Conservation (phyloP, 306 rosid genomes). For the Inga oerstediana region DNA sequence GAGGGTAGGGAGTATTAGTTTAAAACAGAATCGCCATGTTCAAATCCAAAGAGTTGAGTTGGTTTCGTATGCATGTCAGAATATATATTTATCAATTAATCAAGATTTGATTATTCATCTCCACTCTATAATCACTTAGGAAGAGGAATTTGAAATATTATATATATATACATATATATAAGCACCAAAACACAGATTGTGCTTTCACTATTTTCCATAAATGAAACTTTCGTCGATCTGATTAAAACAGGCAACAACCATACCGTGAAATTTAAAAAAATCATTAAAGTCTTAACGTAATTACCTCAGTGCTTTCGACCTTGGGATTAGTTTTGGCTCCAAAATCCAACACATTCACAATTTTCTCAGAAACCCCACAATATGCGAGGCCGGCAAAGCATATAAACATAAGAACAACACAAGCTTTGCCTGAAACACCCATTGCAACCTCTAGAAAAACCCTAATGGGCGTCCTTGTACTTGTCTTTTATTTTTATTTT, state of each 20-base stretch:
- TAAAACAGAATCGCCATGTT: neutral
- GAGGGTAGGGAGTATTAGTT: too few species aligned
- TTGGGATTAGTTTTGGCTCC: slow-evolving; percentile 52
- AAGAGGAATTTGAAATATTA: neutral
- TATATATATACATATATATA: too few species aligned
- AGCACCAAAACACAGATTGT: neutral
- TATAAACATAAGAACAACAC: neutral
- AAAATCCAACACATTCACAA: slow-evolving; percentile 44
- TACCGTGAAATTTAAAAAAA: neutral
- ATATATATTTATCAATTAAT: neutral
- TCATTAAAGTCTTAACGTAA: neutral
- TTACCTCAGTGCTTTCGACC: slow-evolving; percentile 33
- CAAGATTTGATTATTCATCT: neutral
- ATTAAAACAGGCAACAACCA: neutral
- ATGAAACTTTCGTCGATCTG: neutral
- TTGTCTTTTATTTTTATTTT: neutral
- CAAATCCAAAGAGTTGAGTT: too few species aligned
- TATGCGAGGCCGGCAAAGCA: neutral
- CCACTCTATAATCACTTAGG: neutral
- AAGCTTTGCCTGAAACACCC: slow-evolving; percentile 29
- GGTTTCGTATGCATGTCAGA: too few species aligned
- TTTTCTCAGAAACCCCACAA: neutral
- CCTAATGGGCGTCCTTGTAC: neutral
- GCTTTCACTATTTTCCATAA: neutral
- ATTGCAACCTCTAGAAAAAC: slow-evolving; percentile 19